A percentile compares a stretch with the other conserved stretches of the same genome.
phyloP scores from a whole-genome alignment of 768 basidiomycete species.

The Cystobasidium onofrii region DNA sequence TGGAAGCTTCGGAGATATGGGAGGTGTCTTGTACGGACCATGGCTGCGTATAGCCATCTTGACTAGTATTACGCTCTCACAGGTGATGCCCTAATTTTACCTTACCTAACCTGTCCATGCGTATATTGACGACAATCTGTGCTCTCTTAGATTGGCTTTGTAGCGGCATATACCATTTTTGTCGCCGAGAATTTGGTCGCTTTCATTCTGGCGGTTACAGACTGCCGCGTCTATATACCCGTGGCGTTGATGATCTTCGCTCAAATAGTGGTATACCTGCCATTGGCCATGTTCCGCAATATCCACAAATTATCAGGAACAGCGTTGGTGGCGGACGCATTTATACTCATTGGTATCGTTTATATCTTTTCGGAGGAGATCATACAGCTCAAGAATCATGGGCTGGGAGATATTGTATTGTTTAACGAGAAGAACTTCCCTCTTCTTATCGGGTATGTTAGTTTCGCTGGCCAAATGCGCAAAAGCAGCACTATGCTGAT shows the following conservation, averaged over 20 bases:
- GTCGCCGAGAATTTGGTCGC: slow-evolving; percentile 84
- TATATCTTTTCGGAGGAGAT: slow-evolving; percentile 82
- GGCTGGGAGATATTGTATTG: slow-evolving; percentile 67
- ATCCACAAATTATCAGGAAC: slow-evolving; percentile 89
- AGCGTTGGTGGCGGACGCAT: slow-evolving; percentile 84
- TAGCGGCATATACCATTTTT: slow-evolving; percentile 86
- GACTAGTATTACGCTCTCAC: slow-evolving; percentile 75
- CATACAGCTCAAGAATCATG: slow-evolving; percentile 57
- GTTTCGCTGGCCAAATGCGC: too few relatives aligned
- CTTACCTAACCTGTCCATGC: too few relatives aligned
- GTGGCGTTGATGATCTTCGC: slow-evolving; percentile 69
- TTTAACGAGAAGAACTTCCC: slow-evolving; percentile 89
- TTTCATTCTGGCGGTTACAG: slow-evolving; percentile 69
- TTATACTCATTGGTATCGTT: slow-evolving; percentile 78
- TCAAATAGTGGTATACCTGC: slow-evolving; percentile 78
- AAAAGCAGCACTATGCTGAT: too few relatives aligned
- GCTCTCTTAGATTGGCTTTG: slow-evolving; percentile 63
- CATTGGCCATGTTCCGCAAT: slow-evolving; percentile 79
- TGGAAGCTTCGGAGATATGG: slow-evolving; percentile 94
- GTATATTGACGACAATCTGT: neutral
- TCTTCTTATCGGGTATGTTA: slow-evolving; percentile 75
- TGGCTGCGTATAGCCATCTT: slow-evolving; percentile 90
- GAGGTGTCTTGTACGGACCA: slow-evolving; percentile 78
- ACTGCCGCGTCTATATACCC: slow-evolving; percentile 61
- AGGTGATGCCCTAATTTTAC: slow-evolving; percentile 41